Evolutionary conservation across 2,329 filamentous ascomycete genomes (phyloP), one percentile per base, ranked within the genome.

Genomic region (Stenocarpella maydis): DNA sequence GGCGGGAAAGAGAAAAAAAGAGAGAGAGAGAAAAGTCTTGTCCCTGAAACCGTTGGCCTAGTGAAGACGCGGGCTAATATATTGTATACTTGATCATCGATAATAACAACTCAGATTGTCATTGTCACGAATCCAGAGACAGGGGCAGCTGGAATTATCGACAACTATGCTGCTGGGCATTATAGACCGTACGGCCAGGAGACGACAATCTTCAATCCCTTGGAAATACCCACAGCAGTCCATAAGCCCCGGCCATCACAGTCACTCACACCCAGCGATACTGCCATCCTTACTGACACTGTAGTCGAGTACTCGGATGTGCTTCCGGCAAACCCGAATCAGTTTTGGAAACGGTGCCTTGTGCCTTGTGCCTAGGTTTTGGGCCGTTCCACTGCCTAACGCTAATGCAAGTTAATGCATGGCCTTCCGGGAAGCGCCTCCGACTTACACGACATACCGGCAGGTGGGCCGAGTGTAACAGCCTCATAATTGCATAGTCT

Each of bases 351-450:
- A 19, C n/a, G 34, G 19, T n/a, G n/a, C n/a, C n/a, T n/a, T n/a
- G n/a, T 19, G 26, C 41, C 31, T 37, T n/a, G 15, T 2, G 58
- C 28, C 49, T 49, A 28, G 58, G 43, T 49, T n/a, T n/a, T 63
- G 58, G 14, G 58, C 58, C 58, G 58, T 63, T 7, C 26, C 21
- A 26, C 3, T 58, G 37, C 24, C 37, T 19, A 10, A 19, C 28
- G 43, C 58, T 61, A 61, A 37, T 45, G 58, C 41, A 12, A 24
- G 19, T 61, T 28, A 34, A 49, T 49, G 58, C 58, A 63, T 24
- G 43, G n/a, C n/a, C n/a, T n/a, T 45, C 43, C 58, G 58, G 58
- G 41, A 63, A 28, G n/a, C 43, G 12, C 14, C 10, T n/a, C 26
- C 58, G 58, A 47, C 28, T 21, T 17, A 15, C 26, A 2, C 28